phyloP scores from a whole-genome alignment of 257 asterid species.

The Dorcoceras hygrometricum region DNA sequence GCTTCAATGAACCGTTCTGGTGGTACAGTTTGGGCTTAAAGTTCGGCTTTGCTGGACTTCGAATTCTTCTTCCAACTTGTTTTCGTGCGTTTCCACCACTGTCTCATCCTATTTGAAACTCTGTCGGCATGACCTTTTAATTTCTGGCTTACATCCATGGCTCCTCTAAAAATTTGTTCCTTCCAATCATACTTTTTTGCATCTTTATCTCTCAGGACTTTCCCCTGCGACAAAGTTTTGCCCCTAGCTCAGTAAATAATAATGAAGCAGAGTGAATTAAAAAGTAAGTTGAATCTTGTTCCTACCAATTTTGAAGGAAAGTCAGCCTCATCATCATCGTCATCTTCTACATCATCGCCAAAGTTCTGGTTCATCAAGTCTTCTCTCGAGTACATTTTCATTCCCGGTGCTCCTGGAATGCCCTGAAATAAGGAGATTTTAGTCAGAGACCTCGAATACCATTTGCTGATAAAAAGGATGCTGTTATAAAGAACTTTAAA shows the following conservation, averaged over 20 bases:
- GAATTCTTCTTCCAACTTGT: slow-evolving; percentile 37
- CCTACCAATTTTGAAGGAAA: slow-evolving; percentile 69
- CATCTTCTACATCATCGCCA: slow-evolving; percentile 71
- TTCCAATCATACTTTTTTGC: slow-evolving; percentile 58
- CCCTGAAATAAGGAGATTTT: slow-evolving; percentile 43
- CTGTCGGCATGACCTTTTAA: slow-evolving; percentile 47
- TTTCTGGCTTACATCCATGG: slow-evolving; percentile 48
- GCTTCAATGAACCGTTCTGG: background rate
- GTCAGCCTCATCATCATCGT: slow-evolving; percentile 57
- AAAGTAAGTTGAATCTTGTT: slow-evolving; percentile 5
- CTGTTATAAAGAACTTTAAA: slow-evolving; percentile 4
- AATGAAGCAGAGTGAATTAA: background rate
- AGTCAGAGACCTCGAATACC: background rate
- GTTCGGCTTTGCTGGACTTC: slow-evolving; percentile 49
- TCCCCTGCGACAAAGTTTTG: slow-evolving; percentile 46
- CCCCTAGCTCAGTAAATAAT: slow-evolving; percentile 2
- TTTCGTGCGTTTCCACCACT: slow-evolving; percentile 69
- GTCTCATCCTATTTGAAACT: slow-evolving; percentile 43
- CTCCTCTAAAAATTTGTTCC: slow-evolving; percentile 42
- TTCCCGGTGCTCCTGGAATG: slow-evolving; percentile 92
- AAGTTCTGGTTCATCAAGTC: slow-evolving; percentile 79
- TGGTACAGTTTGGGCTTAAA: slow-evolving; percentile 31
- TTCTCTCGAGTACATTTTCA: slow-evolving; percentile 95
- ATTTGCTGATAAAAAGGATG: background rate
- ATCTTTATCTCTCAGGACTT: slow-evolving; percentile 51